Evolutionary conservation across 805 yeast genomes (phyloP), one percentile per base, ranked within the genome.

Genomic region (Ogataea henricii): DNA sequence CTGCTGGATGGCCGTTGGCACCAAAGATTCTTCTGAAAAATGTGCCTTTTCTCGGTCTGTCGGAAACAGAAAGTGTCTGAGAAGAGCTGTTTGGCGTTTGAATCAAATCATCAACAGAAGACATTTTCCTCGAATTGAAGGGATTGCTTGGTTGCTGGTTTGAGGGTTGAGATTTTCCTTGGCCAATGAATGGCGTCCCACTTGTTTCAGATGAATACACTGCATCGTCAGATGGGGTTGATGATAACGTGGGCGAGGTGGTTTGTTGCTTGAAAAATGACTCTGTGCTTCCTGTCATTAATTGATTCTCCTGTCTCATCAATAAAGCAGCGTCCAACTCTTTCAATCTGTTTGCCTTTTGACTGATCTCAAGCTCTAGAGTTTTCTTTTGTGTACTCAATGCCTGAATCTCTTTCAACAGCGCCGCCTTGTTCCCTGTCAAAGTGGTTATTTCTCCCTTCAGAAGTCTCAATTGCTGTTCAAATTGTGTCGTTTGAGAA

Each of bases 381-480:
- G 67, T 64, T 27, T 68, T 70, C 64, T 77, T 83, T 40, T 76
- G 75, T 0, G 56, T 50, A 25, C 67, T 73, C 52, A 89, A 67
- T 16, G 68, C 74, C 40, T 72, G 76, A 12, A 86, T 72, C 33
- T 85, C 89, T 36, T 67, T 70, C 17, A 69, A 48, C 29, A 84
- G 54, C 5, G 63, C 63, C 2, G 74, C 71, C 52, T 77, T 80
- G 1, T 71, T 66, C 1, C 71, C 43, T 1, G 63, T 59, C 46
- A 78, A 60, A 22, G 70, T 66, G 23, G 64, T 58, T 14, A 79
- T 54, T 48, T 79, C 83, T 18, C 59, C 49, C 51, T 67, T 74
- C 43, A 74, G 45, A 21, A 59, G 47, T 30, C 66, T 60, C 46
- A 74, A 55, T 45, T 72, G 77, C 35, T 69, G 63, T 51, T 75